These are phyloP conservation scores for Apiotrichum gracile DNA, from an alignment of 1,284 basidiomycete genomes.

Conservation along the genomic window DNA sequence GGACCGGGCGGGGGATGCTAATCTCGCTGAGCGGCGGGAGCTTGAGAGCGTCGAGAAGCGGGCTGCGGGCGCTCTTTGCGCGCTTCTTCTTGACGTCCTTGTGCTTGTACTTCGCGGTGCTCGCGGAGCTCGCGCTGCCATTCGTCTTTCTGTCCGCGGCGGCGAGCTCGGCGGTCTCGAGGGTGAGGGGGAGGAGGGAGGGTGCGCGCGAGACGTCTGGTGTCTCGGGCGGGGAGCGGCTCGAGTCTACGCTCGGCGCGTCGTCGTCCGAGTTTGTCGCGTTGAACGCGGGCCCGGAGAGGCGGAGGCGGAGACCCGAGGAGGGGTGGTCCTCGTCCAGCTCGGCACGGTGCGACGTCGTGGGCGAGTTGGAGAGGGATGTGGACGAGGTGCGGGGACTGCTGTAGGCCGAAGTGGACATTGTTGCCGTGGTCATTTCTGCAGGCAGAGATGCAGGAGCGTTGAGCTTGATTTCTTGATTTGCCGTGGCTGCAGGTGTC, in stretches of 20 bases:
- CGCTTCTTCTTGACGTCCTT: neutral
- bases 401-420: neutral
- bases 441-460: neutral
- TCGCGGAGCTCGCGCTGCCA: neutral
- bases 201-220: slow-evolving; percentile 1
- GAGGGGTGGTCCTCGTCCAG: neutral
- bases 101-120: too few relatives aligned
- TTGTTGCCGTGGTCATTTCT: neutral
- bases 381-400: neutral
- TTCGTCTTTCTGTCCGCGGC: neutral
- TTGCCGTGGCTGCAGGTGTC: too few relatives aligned
- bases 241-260: neutral
- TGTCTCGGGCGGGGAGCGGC: neutral
- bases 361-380: neutral
- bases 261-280: slow-evolving; percentile 1
- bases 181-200: neutral
- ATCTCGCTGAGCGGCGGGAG: slow-evolving; percentile 22
- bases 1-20: slow-evolving; percentile 20
- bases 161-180: neutral
- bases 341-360: neutral
- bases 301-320: slow-evolving; percentile 1
- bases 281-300: neutral
- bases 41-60: slow-evolving; percentile 18
- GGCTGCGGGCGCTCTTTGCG: slow-evolving; percentile 5
- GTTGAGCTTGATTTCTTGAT: too few relatives aligned